Conservation (phyloP, 192 early-diverging fungal genomes). For the Entophlyctis luteolus region DNA sequence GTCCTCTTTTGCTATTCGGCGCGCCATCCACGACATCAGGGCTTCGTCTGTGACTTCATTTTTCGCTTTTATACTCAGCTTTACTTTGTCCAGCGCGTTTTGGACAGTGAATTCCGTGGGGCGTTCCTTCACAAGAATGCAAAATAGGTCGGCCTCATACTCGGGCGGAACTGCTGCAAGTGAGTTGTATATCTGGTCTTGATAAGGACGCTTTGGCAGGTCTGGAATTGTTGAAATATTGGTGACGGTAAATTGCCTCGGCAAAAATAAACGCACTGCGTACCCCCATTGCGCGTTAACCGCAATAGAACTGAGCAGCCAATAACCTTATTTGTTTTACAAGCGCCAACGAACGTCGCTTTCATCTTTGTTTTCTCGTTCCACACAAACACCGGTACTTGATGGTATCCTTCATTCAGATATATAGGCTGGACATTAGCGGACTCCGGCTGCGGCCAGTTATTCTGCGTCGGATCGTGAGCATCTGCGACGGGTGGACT, state of each 20-base stretch:
- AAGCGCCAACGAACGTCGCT: background rate
- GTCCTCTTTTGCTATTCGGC: background rate
- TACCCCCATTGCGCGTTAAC: background rate
- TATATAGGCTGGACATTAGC: background rate
- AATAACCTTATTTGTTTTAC: background rate
- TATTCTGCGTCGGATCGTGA: background rate
- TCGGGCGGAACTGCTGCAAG: background rate
- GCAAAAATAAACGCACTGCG: background rate
- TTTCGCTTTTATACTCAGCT: background rate
- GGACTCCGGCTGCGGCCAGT: slow-evolving; percentile 1
- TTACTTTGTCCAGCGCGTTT: background rate
- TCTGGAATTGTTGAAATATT: background rate
- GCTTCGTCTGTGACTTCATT: slow-evolving; percentile 19
- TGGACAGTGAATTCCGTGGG: background rate
- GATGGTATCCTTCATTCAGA: slow-evolving; percentile 16
- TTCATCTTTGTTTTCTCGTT: background rate
- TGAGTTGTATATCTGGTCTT: background rate
- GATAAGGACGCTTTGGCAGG: background rate
- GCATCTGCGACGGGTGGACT: background rate
- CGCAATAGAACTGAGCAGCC: slow-evolving; percentile 2
- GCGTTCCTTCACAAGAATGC: background rate
- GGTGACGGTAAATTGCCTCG: background rate
- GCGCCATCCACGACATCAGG: slow-evolving; percentile 2
- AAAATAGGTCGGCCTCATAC: slow-evolving; percentile 5
- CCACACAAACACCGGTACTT: slow-evolving; percentile 1